phyloP scores from a whole-genome alignment of 129 eudicot genomes.

The Flaveria bidentis region DNA sequence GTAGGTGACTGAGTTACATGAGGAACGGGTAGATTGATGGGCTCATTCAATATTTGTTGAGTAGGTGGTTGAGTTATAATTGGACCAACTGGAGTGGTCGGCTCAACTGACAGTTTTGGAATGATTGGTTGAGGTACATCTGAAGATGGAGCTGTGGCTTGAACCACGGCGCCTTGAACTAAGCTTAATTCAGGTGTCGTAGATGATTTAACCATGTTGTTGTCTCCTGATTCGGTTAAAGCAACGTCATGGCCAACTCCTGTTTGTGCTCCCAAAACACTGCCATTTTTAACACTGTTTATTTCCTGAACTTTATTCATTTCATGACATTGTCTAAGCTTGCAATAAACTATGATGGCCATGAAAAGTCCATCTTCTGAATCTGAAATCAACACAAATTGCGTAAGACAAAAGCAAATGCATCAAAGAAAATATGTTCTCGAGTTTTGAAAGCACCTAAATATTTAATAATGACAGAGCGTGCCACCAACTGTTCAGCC shows the following conservation, averaged over 20 bases:
- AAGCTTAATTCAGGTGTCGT: conserved; percentile 1
- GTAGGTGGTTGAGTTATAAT: not conserved
- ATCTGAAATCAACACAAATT: conserved; percentile 26
- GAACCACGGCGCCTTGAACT: conserved; percentile 22
- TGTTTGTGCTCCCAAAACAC: conserved; percentile 12
- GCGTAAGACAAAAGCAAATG: conserved; percentile 6
- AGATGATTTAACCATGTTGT: not conserved
- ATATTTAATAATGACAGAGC: conserved; percentile 48
- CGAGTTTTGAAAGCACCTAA: conserved; percentile 44
- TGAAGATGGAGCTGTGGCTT: conserved; percentile 13
- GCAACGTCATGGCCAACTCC: conserved; percentile 2
- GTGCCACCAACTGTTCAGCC: conserved; percentile 63
- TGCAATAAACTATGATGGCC: conserved; percentile 46
- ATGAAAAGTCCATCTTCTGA: conserved; percentile 41
- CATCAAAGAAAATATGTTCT: not conserved
- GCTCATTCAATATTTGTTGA: not conserved
- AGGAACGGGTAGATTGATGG: not conserved
- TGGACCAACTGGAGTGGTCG: conserved; percentile 1
- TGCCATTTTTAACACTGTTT: not conserved
- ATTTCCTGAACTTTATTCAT: conserved; percentile 27
- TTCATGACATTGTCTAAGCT: conserved; percentile 38
- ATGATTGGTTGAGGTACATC: conserved; percentile 23
- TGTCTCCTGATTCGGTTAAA: conserved; percentile 12
- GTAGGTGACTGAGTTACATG: not conserved
- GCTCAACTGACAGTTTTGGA: not conserved